These are phyloP conservation scores for Pinus tabuliformis DNA, from an alignment of 75 land plant genomes.

Conservation along the genomic window DNA sequence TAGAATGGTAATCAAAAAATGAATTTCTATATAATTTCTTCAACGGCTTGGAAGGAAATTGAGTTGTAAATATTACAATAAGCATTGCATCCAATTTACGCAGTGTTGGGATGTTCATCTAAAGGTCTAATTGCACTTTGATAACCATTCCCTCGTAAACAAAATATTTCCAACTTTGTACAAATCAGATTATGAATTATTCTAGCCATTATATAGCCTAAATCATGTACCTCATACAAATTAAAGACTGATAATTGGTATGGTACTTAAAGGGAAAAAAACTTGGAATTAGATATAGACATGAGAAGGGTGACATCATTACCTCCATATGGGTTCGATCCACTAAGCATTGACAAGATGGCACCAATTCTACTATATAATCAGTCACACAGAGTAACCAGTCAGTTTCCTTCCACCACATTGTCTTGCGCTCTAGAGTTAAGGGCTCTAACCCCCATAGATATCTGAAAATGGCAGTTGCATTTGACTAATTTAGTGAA, in stretches of 20 bases:
- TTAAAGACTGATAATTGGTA: neutral
- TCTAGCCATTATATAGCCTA: neutral
- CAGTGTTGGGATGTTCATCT: constrained; percentile 78
- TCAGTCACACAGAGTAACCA: constrained; percentile 69
- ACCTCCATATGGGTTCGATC: constrained; percentile 80
- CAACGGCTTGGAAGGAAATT: neutral
- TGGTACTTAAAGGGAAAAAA: neutral
- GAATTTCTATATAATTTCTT: neutral
- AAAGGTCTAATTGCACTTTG: constrained; percentile 69
- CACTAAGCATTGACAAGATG: constrained; percentile 37
- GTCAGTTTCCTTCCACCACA: constrained; percentile 66
- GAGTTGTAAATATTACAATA: constrained; percentile 34
- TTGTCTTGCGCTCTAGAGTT: constrained; percentile 36
- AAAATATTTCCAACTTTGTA: neutral
- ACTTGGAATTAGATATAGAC: neutral
- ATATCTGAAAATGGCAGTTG: constrained; percentile 71
- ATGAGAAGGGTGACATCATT: neutral
- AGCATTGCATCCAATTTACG: constrained; percentile 88
- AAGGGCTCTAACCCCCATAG: constrained; percentile 61
- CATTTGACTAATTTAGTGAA: neutral
- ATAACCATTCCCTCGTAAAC: constrained; percentile 70
- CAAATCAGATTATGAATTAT: neutral
- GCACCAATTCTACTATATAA: constrained; percentile 69
- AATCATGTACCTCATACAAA: neutral
- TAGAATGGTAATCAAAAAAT: neutral